These are phyloP conservation scores for Posidonia australis DNA, from an alignment of 106 monocot species.

Conservation along the genomic window DNA sequence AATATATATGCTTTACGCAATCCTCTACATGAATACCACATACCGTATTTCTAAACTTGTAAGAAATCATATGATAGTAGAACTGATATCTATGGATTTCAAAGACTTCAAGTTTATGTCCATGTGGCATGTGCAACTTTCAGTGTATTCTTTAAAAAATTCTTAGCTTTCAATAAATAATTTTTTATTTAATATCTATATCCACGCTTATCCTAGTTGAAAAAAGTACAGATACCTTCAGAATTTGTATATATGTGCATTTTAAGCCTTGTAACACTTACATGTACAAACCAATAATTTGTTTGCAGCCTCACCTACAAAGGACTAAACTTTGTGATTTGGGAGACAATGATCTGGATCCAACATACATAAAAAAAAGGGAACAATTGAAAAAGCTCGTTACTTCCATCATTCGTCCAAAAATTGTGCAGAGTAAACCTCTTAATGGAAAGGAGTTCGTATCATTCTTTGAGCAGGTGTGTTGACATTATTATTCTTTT, in stretches of 20 bases:
- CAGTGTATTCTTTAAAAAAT: too few species aligned
- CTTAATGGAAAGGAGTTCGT: conserved; percentile 87
- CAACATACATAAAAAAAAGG: conserved; percentile 60
- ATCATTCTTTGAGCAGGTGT: conserved; percentile 81
- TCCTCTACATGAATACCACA: too few species aligned
- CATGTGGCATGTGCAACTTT: too few species aligned
- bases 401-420: conserved; percentile 60
- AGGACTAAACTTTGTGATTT: conserved; percentile 94
- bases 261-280: not conserved
- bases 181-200: too few species aligned
- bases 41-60: too few species aligned
- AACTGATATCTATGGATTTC: too few species aligned
- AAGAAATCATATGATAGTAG: too few species aligned
- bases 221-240: too few species aligned
- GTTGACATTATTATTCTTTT: not conserved
- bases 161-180: too few species aligned
- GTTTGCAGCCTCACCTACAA: conserved; percentile 91
- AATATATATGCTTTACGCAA: too few species aligned
- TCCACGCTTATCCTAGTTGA: too few species aligned
- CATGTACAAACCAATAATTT: not conserved
- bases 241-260: not conserved
- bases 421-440: conserved; percentile 78
- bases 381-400: conserved; percentile 81
- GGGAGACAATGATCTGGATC: conserved; percentile 78
- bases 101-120: too few species aligned